A percentile compares a stretch with the other conserved stretches of the same genome.
Evolutionary conservation across 345 rosid genomes (phyloP).

Genomic region (Bruguiera sexangula): DNA sequence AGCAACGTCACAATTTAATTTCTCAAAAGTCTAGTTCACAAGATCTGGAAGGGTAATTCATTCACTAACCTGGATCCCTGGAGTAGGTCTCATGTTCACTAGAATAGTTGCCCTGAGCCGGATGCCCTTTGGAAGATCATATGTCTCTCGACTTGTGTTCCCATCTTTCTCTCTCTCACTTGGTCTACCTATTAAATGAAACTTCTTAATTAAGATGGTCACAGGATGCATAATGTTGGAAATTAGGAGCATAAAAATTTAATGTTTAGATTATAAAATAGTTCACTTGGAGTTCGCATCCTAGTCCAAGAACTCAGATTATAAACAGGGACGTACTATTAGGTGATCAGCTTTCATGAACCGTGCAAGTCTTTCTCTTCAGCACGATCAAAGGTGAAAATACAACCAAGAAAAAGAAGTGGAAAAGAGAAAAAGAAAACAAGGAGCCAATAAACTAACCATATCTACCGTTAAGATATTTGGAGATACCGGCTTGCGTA

Average conservation of each 20-base stretch:
- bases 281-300: no score
- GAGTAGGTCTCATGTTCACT: slow-evolving; percentile 33
- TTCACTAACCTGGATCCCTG: slow-evolving; percentile 32
- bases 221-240: not conserved
- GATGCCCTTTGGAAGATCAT: slow-evolving; percentile 19
- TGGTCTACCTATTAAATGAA: slow-evolving; percentile 8
- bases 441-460: slow-evolving; percentile 14
- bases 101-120: slow-evolving; percentile 36
- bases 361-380: no score
- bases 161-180: slow-evolving; percentile 16
- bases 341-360: no score
- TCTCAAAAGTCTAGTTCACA: not conserved
- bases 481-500: slow-evolving; percentile 41
- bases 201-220: not conserved
- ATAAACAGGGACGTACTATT: no score
- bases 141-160: slow-evolving; percentile 13
- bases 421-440: not conserved
- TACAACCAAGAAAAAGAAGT: not conserved
- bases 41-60: not conserved
- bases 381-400: no score
- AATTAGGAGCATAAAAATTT: not conserved
- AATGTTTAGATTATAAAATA: no score
- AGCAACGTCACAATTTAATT: not conserved
- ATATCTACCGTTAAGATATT: slow-evolving; percentile 35
- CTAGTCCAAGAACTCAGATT: no score